Percentiles rank a stretch among this genome's conserved stretches.
These are phyloP conservation scores for Stenogyne calaminthoides DNA, from an alignment of 305 asterid species.

Conservation along the genomic window DNA sequence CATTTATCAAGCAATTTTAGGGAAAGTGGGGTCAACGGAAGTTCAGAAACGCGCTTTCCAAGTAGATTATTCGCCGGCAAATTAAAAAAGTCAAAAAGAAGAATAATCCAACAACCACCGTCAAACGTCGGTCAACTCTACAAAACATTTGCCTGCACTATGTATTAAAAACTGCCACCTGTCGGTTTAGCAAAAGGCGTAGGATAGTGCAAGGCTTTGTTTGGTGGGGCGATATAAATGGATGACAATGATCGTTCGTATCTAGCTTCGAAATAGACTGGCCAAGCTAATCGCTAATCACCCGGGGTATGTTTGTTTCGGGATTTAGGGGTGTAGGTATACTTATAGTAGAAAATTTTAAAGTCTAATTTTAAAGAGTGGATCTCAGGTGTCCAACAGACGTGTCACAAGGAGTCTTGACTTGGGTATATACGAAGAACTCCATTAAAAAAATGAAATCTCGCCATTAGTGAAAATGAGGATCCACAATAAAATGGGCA, in stretches of 20 bases:
- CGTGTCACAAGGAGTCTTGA: no score
- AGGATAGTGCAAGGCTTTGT: not conserved
- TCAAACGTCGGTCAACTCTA: constrained; percentile 34
- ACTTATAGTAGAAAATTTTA: no score
- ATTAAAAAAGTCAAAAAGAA: constrained; percentile 32
- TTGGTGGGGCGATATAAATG: not conserved
- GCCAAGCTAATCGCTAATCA: no score
- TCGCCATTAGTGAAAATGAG: no score
- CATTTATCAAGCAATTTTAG: not conserved
- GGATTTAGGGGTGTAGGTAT: no score
- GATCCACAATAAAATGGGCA: no score
- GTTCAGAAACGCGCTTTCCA: constrained; percentile 30
- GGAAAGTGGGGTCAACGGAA: constrained; percentile 5
- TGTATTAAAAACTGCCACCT: constrained; percentile 12
- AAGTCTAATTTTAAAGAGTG: no score
- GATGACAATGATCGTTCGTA: not conserved
- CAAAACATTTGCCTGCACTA: not conserved
- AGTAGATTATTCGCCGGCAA: constrained; percentile 27
- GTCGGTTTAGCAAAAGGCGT: constrained; percentile 12
- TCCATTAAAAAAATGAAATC: no score
- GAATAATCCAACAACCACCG: constrained; percentile 28
- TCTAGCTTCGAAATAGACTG: not conserved
- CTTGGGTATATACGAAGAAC: no score
- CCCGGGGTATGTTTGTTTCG: no score
- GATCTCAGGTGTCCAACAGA: no score